Evolutionary conservation across 257 asterid species (phyloP), one percentile per base, ranked within the genome.

Genomic region (Asclepias syriaca): DNA sequence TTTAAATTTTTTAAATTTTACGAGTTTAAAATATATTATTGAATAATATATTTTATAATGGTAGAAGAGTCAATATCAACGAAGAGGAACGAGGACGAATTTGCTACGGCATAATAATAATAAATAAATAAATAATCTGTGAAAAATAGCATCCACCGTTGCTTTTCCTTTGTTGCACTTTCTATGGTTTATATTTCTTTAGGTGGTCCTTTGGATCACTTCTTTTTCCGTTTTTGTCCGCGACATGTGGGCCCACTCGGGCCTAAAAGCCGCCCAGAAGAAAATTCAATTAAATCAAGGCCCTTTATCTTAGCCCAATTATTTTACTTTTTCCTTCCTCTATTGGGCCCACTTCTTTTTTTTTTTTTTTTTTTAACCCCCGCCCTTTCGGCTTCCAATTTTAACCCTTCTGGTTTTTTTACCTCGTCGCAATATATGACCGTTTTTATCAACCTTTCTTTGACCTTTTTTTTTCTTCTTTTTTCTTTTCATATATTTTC

Each of bases 161-260:
- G 72, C 80, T 81, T 77, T 77, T 70, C 57, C 71, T 5, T 16
- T 40, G 76, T 6, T 55, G 69, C 78, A 56, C 75, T 70, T 55
- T 21, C 72, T 43, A 8, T 57, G 82, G 76, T 70, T 24, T 37
- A 34, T 53, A 40, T 58, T 77, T 34, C 29, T 29, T 48, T 6
- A 69, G 48, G 55, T 74, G 81, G 75, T 69, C 76, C 76, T 58
- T 22, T 24, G 22, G 27, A 34, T 66, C 27, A 55, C 24, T 14
- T 6, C 51, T 67, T 72, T 72, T 58, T 73, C 72, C 37, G 27
- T 50, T 78, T 34, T 49, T 59, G 79, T 73, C 77, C 48, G 50
- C 70, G 60, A 70, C 68, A 32, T 15, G 67, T 45, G 78, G 79
- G 82, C 73, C 71, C 83, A 75, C 46, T 22, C 45, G 6, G 72